These are phyloP conservation scores for Knoxia roxburghii DNA, from an alignment of 257 asterid species.

Conservation along the genomic window DNA sequence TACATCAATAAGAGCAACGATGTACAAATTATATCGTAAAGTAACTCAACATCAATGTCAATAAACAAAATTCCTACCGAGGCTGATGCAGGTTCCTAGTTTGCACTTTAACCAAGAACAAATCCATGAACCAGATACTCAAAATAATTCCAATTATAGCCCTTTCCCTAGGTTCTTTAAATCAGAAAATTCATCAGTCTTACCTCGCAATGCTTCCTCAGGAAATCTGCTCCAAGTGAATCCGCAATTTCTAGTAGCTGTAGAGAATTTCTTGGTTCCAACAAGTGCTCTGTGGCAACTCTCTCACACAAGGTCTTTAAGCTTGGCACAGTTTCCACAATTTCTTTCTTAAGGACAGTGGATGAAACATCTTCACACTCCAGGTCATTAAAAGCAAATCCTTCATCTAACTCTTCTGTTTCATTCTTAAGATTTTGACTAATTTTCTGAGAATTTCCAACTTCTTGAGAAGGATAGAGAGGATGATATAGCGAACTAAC, in stretches of 20 bases:
- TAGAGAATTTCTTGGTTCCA: constrained; percentile 83
- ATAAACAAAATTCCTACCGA: background rate
- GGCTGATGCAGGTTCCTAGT: background rate
- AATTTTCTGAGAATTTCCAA: constrained; percentile 27
- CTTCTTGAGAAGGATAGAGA: constrained; percentile 33
- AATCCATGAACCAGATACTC: background rate
- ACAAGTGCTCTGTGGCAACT: constrained; percentile 70
- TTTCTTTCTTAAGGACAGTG: constrained; percentile 32
- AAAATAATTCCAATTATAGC: background rate
- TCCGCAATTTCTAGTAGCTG: constrained; percentile 91
- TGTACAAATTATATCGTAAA: background rate
- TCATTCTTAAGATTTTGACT: constrained; percentile 31
- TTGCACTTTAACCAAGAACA: background rate
- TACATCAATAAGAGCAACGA: background rate
- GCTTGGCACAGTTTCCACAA: constrained; percentile 44
- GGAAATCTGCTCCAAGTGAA: constrained; percentile 74
- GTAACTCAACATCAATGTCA: no score
- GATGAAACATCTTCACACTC: constrained; percentile 38
- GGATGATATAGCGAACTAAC: constrained; percentile 90
- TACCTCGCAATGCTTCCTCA: constrained; percentile 78
- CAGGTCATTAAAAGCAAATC: constrained; percentile 58
- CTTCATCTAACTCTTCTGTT: constrained; percentile 54
- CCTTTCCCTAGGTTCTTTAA: background rate
- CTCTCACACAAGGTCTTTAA: constrained; percentile 85
- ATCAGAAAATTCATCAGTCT: constrained; percentile 12